phyloP scores from a whole-genome alignment of 352 stramenopile genomes.

The Globisporangium solare region DNA sequence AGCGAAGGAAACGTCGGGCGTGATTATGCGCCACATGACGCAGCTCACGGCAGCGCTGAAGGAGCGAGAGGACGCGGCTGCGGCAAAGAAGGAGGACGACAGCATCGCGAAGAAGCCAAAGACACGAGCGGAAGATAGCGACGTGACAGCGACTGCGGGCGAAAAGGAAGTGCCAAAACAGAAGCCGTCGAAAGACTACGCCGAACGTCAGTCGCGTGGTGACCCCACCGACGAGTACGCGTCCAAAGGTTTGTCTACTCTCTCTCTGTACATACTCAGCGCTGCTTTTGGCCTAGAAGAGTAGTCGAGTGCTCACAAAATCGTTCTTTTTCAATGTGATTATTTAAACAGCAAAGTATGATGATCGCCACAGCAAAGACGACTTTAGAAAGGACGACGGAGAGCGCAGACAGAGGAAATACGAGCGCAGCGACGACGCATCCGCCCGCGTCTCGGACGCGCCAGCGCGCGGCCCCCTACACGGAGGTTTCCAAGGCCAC shows the following conservation, averaged over 20 bases:
- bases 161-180: neutral
- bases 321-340: too few species aligned
- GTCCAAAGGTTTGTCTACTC: too few species aligned
- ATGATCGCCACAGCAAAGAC: conserved; percentile 5
- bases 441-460: neutral
- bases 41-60: conserved; percentile 45
- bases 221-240: too few species aligned
- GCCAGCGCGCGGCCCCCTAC: conserved; percentile 3
- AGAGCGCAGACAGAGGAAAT: conserved; percentile 11
- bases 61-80: conserved; percentile 17
- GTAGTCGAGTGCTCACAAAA: too few species aligned
- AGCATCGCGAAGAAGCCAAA: conserved; percentile 9
- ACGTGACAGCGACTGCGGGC: neutral
- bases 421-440: conserved; percentile 5
- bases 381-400: conserved; percentile 2
- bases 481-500: conserved; percentile 17
- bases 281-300: too few species aligned
- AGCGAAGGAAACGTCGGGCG: conserved; percentile 40
- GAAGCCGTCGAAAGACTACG: neutral
- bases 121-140: conserved; percentile 5
- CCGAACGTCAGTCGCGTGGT: too few species aligned
- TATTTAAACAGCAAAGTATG: neutral
- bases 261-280: too few species aligned
- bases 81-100: conserved; percentile 1
- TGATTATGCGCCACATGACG: conserved; percentile 60